These are phyloP conservation scores for Cryptococcus jaspeensis DNA, from an alignment of 1,284 basidiomycete genomes.

Conservation along the genomic window DNA sequence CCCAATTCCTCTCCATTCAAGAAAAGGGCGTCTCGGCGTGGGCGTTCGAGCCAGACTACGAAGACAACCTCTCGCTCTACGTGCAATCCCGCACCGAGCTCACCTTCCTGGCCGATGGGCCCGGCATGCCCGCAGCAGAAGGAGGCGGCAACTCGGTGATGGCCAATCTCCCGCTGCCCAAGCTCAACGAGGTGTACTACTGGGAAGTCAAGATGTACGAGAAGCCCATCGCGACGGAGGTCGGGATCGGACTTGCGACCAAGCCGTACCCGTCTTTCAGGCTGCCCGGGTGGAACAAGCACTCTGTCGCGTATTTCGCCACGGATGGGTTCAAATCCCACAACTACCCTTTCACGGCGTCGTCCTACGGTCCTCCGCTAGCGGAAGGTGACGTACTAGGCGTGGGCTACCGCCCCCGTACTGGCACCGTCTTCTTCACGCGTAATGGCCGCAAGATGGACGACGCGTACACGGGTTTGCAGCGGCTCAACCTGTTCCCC, in stretches of 20 bases:
- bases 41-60: slow-evolving; percentile 96
- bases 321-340: slow-evolving; percentile 91
- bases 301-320: slow-evolving; percentile 95
- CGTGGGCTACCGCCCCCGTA: slow-evolving; percentile 86
- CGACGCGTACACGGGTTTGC: slow-evolving; percentile 86
- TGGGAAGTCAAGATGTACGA: slow-evolving; percentile 99
- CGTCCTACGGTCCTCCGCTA: slow-evolving; percentile 78
- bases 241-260: slow-evolving; percentile 86
- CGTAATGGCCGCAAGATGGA: slow-evolving; percentile 92
- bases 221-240: slow-evolving; percentile 75
- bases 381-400: slow-evolving; percentile 94
- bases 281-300: slow-evolving; percentile 80
- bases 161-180: slow-evolving; percentile 89
- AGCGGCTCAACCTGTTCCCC: slow-evolving; percentile 87
- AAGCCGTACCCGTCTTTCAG: slow-evolving; percentile 93
- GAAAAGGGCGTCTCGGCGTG: slow-evolving; percentile 97
- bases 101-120: slow-evolving; percentile 91
- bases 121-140: slow-evolving; percentile 60
- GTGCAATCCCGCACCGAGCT: slow-evolving; percentile 93
- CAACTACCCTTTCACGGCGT: slow-evolving; percentile 91
- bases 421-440: slow-evolving; percentile 95
- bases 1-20: slow-evolving; percentile 94
- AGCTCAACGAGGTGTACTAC: slow-evolving; percentile 95
- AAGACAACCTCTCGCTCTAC: slow-evolving; percentile 81
- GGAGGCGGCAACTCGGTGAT: slow-evolving; percentile 80